A percentile compares a stretch with the other conserved stretches of the same genome.
Conservation (phyloP, 2,329 filamentous ascomycete genomes). For the Thyridium curvatum region DNA sequence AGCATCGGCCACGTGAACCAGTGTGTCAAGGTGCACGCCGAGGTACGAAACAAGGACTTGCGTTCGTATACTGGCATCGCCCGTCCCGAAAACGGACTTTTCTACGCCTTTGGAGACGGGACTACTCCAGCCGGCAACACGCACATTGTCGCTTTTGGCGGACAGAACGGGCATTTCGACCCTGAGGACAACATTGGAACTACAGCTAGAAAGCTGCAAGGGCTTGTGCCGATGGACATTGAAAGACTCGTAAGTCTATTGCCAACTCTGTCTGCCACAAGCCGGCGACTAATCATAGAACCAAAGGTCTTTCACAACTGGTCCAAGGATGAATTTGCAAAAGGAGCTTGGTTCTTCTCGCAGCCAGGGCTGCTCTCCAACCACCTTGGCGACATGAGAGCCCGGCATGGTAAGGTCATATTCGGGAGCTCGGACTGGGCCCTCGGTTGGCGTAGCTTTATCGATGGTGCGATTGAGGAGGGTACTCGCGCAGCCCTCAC, state of each 20-base stretch:
- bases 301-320: constrained; percentile 40
- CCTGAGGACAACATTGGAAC: constrained; percentile 31
- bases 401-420: constrained; percentile 32
- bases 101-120: constrained; percentile 37
- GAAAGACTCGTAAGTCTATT: too few species aligned
- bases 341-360: constrained; percentile 36
- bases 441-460: constrained; percentile 40
- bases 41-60: constrained; percentile 30
- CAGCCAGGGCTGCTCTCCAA: constrained; percentile 26
- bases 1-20: constrained; percentile 36
- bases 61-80: constrained; percentile 34
- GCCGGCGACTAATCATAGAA: background rate
- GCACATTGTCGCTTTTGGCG: constrained; percentile 39
- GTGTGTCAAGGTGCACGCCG: constrained; percentile 37
- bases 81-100: constrained; percentile 33
- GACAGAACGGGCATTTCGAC: constrained; percentile 32
- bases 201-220: too few species aligned
- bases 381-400: constrained; percentile 31
- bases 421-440: constrained; percentile 45
- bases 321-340: constrained; percentile 38
- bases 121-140: constrained; percentile 36
- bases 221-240: too few species aligned
- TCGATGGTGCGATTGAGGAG: constrained; percentile 29
- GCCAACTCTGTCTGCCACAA: too few species aligned
- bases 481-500: too few species aligned